These are phyloP conservation scores for Vitis cinerea DNA, from an alignment of 164 flowering plant species.

Conservation along the genomic window DNA sequence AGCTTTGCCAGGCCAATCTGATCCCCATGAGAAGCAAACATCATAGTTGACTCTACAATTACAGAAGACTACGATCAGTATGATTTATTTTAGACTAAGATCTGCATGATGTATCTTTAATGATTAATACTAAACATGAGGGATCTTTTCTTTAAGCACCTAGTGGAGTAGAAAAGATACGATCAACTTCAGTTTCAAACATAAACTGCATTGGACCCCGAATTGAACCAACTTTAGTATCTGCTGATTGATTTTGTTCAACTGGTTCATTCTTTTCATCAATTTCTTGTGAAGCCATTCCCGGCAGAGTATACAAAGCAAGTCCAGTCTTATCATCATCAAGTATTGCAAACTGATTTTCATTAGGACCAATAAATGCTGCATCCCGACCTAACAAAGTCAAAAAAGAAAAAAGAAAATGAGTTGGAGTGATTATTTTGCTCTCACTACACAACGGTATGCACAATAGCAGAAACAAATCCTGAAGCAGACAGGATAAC, in stretches of 20 bases:
- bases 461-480: not conserved
- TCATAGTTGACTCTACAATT: constrained; percentile 78
- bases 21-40: constrained; percentile 86
- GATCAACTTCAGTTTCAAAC: constrained; percentile 93
- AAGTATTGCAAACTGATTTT: constrained; percentile 84
- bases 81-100: not conserved
- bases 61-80: constrained; percentile 26
- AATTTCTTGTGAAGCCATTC: constrained; percentile 47
- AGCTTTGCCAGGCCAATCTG: constrained; percentile 88
- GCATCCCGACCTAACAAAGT: constrained; percentile 77
- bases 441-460: not conserved
- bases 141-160: constrained; percentile 37
- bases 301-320: constrained; percentile 69
- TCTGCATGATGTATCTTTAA: no score
- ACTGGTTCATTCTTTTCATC: constrained; percentile 40
- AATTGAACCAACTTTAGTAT: constrained; percentile 46
- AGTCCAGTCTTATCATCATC: constrained; percentile 88
- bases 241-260: constrained; percentile 46
- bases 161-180: constrained; percentile 91
- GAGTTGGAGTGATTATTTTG: not conserved
- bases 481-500: no score
- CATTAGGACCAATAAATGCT: constrained; percentile 87
- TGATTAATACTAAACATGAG: not conserved
- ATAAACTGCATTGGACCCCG: constrained; percentile 70
- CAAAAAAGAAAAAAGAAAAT: not conserved